Base-by-base conservation (phyloP, 371 early-diverging fungal genomes). In the Batrachochytrium dendrobatidis region DNA sequence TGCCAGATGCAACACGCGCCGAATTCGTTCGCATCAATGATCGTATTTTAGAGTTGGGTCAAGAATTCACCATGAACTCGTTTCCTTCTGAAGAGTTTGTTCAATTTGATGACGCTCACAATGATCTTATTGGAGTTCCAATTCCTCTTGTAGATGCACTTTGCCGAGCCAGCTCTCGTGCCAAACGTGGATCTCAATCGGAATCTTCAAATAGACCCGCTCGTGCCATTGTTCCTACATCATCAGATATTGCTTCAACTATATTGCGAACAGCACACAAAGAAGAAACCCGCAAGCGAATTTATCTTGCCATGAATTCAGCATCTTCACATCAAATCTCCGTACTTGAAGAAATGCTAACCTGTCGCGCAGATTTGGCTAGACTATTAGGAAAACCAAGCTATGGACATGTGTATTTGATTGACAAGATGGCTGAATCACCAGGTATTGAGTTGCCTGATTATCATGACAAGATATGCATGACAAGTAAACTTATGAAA, bases 371-470 rank as follows among this genome's bases (percentile, higher is more conserved):
- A 7, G 77, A 85, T 29, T 71, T 98, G 43, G 92, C 95, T 3
- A 68, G 73, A 3, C 64, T 92, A 18, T 80, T 95, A 0, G 94
- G 92, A 0, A 79, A 80, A 43, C 71, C 72, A 8, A 89, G 87
- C 25, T 98, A 86, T 79, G 86, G 88, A 28, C 82, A 91, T 52
- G 70, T 91, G 72, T 85, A 83, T 35, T 70, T 98, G 31, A 83
- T 77, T 31, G 95, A 94, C 59, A 96, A 95, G 66, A 95, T 98
- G 95, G 93, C 88, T 12, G 80, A 83, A 56, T 81, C 82, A 44
- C 92, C 93, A 31, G 82, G 87, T 88, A 75, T 45, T 65, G 45
- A 7, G 33, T 31, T 5, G 8, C 34, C 20, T n/a, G n/a, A n/a
- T n/a, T n/a, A n/a, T n/a, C n/a, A n/a, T n/a, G n/a, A n/a, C n/a